A percentile compares a stretch with the other conserved stretches of the same genome.
Conservation (phyloP, 306 rosid genomes). For the Astragalus glycyphyllos region DNA sequence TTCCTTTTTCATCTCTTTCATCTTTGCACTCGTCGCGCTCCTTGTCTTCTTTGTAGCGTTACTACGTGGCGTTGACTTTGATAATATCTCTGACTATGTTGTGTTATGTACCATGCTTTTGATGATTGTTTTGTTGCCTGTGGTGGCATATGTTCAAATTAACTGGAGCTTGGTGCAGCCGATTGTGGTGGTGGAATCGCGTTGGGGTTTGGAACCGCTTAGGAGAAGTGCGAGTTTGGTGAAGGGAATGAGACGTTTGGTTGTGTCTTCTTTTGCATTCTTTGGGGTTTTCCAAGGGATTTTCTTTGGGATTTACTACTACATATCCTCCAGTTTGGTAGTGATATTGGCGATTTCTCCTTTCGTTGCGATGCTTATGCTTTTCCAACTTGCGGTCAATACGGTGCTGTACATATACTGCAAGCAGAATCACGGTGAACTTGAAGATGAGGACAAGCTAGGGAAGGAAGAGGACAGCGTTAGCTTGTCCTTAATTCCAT, state of each 20-base stretch:
- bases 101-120: not conserved
- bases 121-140: not conserved
- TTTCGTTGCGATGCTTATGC: not conserved
- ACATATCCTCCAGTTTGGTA: not conserved
- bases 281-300: not conserved
- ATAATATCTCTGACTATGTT: not conserved
- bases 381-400: not conserved
- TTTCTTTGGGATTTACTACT: not conserved
- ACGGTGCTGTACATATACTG: conserved; percentile 18
- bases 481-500: not conserved
- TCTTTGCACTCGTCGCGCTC: conserved; percentile 21
- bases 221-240: conserved; percentile 19
- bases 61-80: not conserved
- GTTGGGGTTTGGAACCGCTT: conserved; percentile 22
- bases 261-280: not conserved
- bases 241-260: conserved; percentile 2
- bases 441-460: not conserved
- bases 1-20: not conserved
- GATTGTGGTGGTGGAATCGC: conserved; percentile 30
- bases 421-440: conserved; percentile 1
- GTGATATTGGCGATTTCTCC: not conserved
- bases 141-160: not conserved
- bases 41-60: not conserved
- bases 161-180: not conserved
- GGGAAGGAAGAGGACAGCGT: not conserved